Evolutionary conservation across 805 yeast genomes (phyloP), one percentile per base, ranked within the genome.

Genomic region (Danielia oregonensis): DNA sequence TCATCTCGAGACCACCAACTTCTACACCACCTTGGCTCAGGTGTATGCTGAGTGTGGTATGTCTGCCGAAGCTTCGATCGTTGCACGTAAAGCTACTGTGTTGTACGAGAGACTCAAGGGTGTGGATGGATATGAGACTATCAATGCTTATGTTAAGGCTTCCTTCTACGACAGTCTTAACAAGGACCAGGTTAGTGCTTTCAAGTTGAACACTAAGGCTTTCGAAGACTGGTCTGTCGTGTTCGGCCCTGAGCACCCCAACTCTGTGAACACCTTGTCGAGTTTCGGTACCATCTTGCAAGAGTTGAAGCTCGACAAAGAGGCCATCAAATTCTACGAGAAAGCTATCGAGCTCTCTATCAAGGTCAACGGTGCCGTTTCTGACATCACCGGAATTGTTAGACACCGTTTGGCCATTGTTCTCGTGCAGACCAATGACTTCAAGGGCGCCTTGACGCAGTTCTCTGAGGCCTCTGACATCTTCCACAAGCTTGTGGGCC

Each of bases 51-150:
- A 81, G 39, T 55, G 77, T 29, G 78, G 78, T 11, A 61, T 73
- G 48, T 55, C 63, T 14, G 63, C 65, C 16, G 79, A 77, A 44
- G 88, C 96, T 9, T 69, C 78, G 33, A 72, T 70, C 9, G 65
- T 76, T 44, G 75, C 81, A 12, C 77, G 93, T 48, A 81, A 76
- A 55, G 77, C 96, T 2, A 72, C 79, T 42, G 65, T 77, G 25
- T 76, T 88, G 41, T 70, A 80, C 40, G 97, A 91, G 68, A 79
- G 97, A 62, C 71, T 79, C 9, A 59, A 68, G 33, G 98, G 98
- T 42, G 59, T 79, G 43, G 97, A 91, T 54, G 76, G 93, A 10
- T 76, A 74, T 50, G 91, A 87, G 44, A 74, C 89, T 17, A 59
- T 86, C 24, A 72, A 86, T 45, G 68, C 86, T 26, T 76, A 82